A percentile compares a stretch with the other conserved stretches of the same genome.
Evolutionary conservation across 345 rosid species (phyloP).

Genomic region (Microcos paniculata): DNA sequence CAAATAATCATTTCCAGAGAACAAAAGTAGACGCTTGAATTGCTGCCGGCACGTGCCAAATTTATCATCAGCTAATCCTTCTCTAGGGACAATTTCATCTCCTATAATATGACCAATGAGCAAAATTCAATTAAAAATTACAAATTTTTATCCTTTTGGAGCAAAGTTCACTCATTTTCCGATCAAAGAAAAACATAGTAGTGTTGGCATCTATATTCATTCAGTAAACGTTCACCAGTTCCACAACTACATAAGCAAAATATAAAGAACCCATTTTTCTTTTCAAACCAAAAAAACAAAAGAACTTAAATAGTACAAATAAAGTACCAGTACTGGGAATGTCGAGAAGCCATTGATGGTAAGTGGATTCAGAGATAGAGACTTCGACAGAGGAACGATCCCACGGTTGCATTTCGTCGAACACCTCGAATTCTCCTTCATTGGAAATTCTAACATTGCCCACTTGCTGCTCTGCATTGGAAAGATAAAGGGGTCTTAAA

Average conservation of each 20-base stretch:
- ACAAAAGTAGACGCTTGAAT: conserved; percentile 69
- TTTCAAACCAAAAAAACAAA: background rate
- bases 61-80: conserved; percentile 28
- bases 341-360: conserved; percentile 76
- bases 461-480: conserved; percentile 19
- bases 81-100: conserved; percentile 43
- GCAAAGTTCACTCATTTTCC: background rate
- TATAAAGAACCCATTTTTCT: background rate
- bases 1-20: conserved; percentile 97
- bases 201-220: background rate
- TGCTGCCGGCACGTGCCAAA: conserved; percentile 13
- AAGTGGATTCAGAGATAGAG: conserved; percentile 59
- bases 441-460: background rate
- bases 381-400: conserved; percentile 78
- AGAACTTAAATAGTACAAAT: background rate
- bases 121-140: background rate
- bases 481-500: conserved; percentile 67
- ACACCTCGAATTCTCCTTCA: conserved; percentile 55
- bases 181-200: background rate
- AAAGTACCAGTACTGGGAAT: conserved; percentile 69
- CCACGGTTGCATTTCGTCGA: conserved; percentile 72
- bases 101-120: conserved; percentile 42
- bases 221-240: background rate
- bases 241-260: background rate
- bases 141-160: background rate